Conservation (phyloP, 495 filamentous ascomycete genomes). For the Trichodelitschia bisporula region DNA sequence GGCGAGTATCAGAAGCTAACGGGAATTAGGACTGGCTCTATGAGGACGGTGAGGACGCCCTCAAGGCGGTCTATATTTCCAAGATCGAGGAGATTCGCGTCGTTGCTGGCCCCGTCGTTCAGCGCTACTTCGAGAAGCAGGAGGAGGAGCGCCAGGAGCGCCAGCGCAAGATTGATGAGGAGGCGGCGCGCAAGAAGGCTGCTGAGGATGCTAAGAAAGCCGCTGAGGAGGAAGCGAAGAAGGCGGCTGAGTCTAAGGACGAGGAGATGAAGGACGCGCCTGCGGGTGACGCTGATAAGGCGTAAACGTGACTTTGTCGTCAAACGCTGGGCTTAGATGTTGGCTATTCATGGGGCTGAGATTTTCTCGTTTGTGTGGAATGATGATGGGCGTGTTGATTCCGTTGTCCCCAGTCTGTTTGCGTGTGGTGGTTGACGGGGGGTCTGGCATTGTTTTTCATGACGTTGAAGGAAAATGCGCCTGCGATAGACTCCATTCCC, state of each 20-base stretch:
- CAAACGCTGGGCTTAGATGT: too few species aligned
- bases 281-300: too few species aligned
- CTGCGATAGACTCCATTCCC: too few species aligned
- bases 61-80: constrained; percentile 73
- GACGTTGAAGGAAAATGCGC: too few species aligned
- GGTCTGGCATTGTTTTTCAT: too few species aligned
- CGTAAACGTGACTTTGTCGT: too few species aligned
- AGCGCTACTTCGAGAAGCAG: constrained; percentile 83
- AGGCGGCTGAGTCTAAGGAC: constrained; percentile 24
- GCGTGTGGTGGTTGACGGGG: too few species aligned
- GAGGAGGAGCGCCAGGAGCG: constrained; percentile 68
- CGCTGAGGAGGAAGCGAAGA: constrained; percentile 40
- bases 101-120: constrained; percentile 71
- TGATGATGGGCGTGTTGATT: too few species aligned
- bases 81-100: constrained; percentile 93
- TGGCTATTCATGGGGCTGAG: too few species aligned
- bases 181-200: constrained; percentile 16
- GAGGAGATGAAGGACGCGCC: constrained; percentile 18
- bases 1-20: constrained; percentile 4
- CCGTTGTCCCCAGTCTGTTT: too few species aligned
- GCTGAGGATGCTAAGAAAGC: constrained; percentile 48
- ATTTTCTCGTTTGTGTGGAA: too few species aligned
- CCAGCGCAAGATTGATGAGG: constrained; percentile 55
- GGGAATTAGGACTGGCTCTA: constrained; percentile 76
- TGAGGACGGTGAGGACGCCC: constrained; percentile 87